Evolutionary conservation across 176 grass and related monocot genomes (phyloP).

Genomic region (Carex scoparia): DNA sequence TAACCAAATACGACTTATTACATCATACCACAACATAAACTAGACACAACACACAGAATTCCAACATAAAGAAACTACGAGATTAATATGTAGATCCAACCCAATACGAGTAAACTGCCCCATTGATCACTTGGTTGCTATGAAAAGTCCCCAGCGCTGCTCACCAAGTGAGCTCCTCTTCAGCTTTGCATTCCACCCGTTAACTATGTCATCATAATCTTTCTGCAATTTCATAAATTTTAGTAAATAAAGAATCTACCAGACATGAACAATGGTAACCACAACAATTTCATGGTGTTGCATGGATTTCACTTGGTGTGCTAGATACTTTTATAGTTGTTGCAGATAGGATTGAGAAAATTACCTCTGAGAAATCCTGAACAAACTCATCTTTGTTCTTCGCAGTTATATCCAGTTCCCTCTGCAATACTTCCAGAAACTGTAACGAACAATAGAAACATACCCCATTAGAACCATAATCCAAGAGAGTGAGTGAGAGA

Average conservation of each 20-base stretch:
- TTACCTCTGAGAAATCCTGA: slow-evolving; percentile 77
- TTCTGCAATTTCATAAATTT: slow-evolving; percentile 40
- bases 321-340: background rate
- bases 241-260: background rate
- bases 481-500: background rate
- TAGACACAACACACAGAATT: background rate
- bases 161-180: slow-evolving; percentile 74
- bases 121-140: slow-evolving; percentile 56
- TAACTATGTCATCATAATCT: slow-evolving; percentile 79
- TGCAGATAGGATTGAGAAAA: background rate
- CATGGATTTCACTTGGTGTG: background rate
- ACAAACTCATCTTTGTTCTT: slow-evolving; percentile 75
- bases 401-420: slow-evolving; percentile 61
- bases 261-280: background rate
- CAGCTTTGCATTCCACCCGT: slow-evolving; percentile 93
- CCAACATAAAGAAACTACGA: background rate
- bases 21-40: background rate
- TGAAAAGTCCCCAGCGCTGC: slow-evolving; percentile 93
- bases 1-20: background rate
- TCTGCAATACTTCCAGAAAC: slow-evolving; percentile 69
- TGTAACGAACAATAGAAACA: slow-evolving; percentile 22
- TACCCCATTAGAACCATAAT: slow-evolving; percentile 13
- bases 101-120: background rate
- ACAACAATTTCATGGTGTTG: background rate
- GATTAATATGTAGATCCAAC: background rate